Conservation (phyloP, 176 grass and related monocot species). For the Eleusine coracana region DNA sequence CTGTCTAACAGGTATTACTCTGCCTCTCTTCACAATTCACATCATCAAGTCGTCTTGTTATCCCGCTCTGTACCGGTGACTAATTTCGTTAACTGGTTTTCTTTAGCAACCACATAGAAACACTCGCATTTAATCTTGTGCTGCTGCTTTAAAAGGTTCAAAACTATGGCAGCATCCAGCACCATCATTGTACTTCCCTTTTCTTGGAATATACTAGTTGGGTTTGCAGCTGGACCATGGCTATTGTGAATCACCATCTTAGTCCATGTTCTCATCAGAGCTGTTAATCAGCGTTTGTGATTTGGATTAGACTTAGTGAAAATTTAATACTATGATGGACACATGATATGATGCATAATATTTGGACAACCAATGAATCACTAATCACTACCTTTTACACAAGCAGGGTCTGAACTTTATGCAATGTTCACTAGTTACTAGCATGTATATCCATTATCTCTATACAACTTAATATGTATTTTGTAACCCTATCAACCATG, state of each 20-base stretch:
- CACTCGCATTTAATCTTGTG: slow-evolving; percentile 11
- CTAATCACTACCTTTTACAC: not conserved
- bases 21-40: too few relatives aligned
- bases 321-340: slow-evolving; percentile 8
- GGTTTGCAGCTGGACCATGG: slow-evolving; percentile 20
- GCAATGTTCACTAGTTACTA: slow-evolving; percentile 12
- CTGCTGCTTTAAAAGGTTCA: slow-evolving; percentile 7
- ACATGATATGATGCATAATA: not conserved
- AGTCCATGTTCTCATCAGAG: not conserved
- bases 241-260: not conserved
- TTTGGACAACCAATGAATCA: not conserved
- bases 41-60: too few relatives aligned
- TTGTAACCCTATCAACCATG: not conserved
- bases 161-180: not conserved
- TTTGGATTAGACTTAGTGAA: not conserved
- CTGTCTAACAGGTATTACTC: too few relatives aligned
- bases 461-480: not conserved
- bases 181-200: not conserved
- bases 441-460: slow-evolving; percentile 10
- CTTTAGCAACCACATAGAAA: not conserved
- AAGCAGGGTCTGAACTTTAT: slow-evolving; percentile 4
- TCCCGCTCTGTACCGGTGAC: too few relatives aligned
- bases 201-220: not conserved
- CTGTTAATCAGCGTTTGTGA: not conserved
- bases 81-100: not conserved